Conservation (phyloP, 768 basidiomycete genomes). For the Tremella mesenterica region DNA sequence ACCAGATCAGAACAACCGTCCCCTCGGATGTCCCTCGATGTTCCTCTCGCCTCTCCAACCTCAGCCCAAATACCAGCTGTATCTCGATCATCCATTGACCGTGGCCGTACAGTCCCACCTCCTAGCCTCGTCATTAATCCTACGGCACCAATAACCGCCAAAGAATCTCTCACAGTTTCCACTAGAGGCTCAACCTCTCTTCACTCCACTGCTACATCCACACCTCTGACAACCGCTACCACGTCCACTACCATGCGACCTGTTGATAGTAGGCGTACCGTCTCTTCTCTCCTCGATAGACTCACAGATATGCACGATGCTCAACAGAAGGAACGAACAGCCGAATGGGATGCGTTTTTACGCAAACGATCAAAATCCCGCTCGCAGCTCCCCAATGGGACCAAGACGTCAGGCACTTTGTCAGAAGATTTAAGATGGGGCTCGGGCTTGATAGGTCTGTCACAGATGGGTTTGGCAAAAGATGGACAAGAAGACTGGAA, state of each 20-base stretch:
- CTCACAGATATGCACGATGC: conserved; percentile 75
- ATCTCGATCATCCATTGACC: neutral
- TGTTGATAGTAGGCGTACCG: conserved; percentile 46
- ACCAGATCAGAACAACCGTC: conserved; percentile 11
- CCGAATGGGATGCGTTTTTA: conserved; percentile 84
- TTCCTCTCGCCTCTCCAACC: conserved; percentile 8
- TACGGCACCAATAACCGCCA: conserved; percentile 29
- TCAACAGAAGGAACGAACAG: conserved; percentile 54
- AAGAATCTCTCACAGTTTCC: conserved; percentile 36
- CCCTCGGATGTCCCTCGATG: conserved; percentile 20
- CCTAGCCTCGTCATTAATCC: conserved; percentile 4
- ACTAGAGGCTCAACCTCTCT: conserved; percentile 28
- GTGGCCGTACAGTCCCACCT: neutral
- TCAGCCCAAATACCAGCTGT: neutral
- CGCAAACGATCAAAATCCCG: conserved; percentile 48
- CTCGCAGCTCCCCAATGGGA: conserved; percentile 18
- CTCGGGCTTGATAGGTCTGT: conserved; percentile 81
- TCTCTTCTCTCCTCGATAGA: conserved; percentile 63
- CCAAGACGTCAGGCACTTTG: conserved; percentile 51
- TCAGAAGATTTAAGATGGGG: conserved; percentile 63
- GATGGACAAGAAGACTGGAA: conserved; percentile 64
- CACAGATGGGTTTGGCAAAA: conserved; percentile 63
- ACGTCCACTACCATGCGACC: neutral
- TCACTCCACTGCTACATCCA: conserved; percentile 6
- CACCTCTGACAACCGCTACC: conserved; percentile 2